Evolutionary conservation across 2,329 filamentous ascomycete species (phyloP), one percentile per base, ranked within the genome.

Genomic region (Aspergillus vadensis): DNA sequence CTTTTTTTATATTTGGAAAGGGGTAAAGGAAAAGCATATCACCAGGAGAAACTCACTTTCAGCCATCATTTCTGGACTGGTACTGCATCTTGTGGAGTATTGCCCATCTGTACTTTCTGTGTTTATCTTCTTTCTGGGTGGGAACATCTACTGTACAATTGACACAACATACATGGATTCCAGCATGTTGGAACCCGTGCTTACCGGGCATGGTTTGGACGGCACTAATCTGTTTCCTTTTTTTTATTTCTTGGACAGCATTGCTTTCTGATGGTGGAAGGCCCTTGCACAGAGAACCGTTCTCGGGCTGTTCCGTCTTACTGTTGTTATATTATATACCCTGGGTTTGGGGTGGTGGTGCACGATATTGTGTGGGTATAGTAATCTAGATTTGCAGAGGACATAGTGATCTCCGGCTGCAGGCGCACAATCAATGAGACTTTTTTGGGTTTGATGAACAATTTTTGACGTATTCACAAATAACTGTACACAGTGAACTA

Each of bases 111-210:
- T 59, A 39, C 52, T 60, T 53, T 55, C 48, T 52, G 10, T 38
- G 43, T 36, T 51, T 50, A 32, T 36, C 14, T 58, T 55, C 25
- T 44, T 43, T 36, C 41, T 58, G 55, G 43, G 57, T 48, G 43
- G 36, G 47, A 53, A 23, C 53, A 53, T 59, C 51, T 32, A 59
- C 50, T 58, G 63, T 63, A 63, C 58, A 61, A 63, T 61, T 51
- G 51, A 52, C 50, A 39, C 47, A 43, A 50, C 49, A 54, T 44
- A 48, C 60, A 57, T 54, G 25, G 43, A 36, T 48, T 17, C 25
- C 47, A 50, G 25, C 25, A 23, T 23, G 19, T 43, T 44, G 41
- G 41, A 17, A 32, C 47, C 47, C 25, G 15, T 30, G 23, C 25
- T 50, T 50, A 14, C n/a, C 15, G 53, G 25, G 53, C 14, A 30